Evolutionary conservation across 1,139 yeast species (phyloP).

Genomic region (Magnusiomyces fungicola): DNA sequence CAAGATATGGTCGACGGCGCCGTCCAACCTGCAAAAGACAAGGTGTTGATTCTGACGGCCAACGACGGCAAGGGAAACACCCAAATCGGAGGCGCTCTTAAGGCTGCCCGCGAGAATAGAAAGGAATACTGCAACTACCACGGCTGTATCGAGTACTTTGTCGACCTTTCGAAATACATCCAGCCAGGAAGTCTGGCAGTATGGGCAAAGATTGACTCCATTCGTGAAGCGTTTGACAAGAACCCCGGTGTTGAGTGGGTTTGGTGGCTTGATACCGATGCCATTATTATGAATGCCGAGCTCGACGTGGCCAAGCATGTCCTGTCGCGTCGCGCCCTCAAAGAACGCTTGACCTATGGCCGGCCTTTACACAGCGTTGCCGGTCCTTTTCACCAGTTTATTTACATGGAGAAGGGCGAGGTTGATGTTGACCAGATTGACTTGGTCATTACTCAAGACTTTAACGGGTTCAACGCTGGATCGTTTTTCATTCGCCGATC

Average conservation of each 20-base stretch:
- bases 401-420: conserved; percentile 18
- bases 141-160: conserved; percentile 28
- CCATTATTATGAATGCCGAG: conserved; percentile 28
- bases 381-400: conserved; percentile 19
- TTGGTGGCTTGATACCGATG: conserved; percentile 33
- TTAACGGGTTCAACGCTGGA: conserved; percentile 33
- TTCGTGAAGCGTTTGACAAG: conserved; percentile 24
- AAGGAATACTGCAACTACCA: conserved; percentile 29
- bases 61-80: conserved; percentile 26
- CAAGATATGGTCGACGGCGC: conserved; percentile 15
- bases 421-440: conserved; percentile 22
- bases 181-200: conserved; percentile 14
- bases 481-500: conserved; percentile 32
- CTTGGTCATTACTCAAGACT: conserved; percentile 27
- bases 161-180: conserved; percentile 23
- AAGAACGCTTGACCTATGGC: conserved; percentile 22
- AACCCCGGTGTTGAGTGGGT: conserved; percentile 33
- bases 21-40: conserved; percentile 22
- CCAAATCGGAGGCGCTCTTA: conserved; percentile 21
- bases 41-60: conserved; percentile 29
- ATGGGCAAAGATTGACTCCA: conserved; percentile 28
- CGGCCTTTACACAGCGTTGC: conserved; percentile 16
- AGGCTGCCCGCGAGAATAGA: conserved; percentile 27
- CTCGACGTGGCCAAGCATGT: conserved; percentile 28
- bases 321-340: conserved; percentile 26